Conservation (phyloP, 192 early-diverging fungal species). For the Gaertneriomyces sp. region DNA sequence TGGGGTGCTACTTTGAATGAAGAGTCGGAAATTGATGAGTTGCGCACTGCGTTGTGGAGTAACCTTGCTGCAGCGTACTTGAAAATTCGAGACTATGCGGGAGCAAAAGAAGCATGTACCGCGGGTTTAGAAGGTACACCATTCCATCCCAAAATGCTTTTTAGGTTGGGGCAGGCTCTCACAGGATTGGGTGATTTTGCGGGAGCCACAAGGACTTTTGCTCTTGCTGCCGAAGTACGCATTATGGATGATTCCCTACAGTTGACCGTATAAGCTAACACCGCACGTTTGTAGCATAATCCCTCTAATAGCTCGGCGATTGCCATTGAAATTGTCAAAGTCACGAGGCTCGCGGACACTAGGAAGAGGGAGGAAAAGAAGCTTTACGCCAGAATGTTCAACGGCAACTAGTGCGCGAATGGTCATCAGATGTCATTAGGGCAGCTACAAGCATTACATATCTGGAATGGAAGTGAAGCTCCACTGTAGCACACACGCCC, state of each 20-base stretch:
- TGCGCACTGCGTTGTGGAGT: constrained; percentile 26
- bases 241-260: background rate
- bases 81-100: constrained; percentile 21
- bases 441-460: too few species aligned
- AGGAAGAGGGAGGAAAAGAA: constrained; percentile 38
- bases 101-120: constrained; percentile 24
- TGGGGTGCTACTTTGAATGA: constrained; percentile 32
- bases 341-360: constrained; percentile 17
- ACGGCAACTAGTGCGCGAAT: too few species aligned
- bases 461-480: too few species aligned
- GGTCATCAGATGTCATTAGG: too few species aligned
- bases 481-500: too few species aligned
- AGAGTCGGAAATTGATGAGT: constrained; percentile 7
- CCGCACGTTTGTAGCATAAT: constrained; percentile 24
- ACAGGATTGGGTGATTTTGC: constrained; percentile 7
- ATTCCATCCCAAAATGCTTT: constrained; percentile 4
- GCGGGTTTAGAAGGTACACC: constrained; percentile 24
- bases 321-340: constrained; percentile 11
- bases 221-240: constrained; percentile 22
- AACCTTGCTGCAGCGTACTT: constrained; percentile 31
- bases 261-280: constrained; percentile 1
- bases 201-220: constrained; percentile 29
- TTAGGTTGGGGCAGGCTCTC: background rate
- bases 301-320: constrained; percentile 27
- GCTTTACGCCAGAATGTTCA: constrained; percentile 33